These are phyloP conservation scores for Rhizopus microsporus DNA, from an alignment of 371 early-diverging fungal genomes.

Conservation along the genomic window DNA sequence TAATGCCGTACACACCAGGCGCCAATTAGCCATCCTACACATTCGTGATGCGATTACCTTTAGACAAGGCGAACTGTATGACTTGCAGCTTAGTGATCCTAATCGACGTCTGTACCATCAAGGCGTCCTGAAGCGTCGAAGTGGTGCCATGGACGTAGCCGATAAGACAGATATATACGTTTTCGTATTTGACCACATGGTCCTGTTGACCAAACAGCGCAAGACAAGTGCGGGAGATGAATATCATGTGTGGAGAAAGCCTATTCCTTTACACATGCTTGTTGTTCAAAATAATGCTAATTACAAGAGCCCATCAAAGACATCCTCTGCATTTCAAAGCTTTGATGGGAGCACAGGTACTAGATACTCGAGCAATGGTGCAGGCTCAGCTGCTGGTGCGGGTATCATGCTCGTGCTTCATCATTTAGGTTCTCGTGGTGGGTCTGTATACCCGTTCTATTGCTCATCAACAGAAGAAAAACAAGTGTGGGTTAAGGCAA, in stretches of 20 bases:
- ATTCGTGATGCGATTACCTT: conserved; percentile 48
- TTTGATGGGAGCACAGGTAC: conserved; percentile 2
- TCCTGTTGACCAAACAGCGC: conserved; percentile 78
- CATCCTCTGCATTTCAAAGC: conserved; percentile 3
- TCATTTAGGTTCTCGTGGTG: conserved; percentile 45
- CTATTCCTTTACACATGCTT: conserved; percentile 66
- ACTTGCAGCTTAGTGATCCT: conserved; percentile 71
- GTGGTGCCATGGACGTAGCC: conserved; percentile 63
- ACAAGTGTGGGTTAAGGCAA: conserved; percentile 80
- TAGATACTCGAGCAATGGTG: conserved; percentile 2
- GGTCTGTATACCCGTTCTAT: conserved; percentile 40
- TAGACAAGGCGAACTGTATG: conserved; percentile 57
- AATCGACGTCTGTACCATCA: conserved; percentile 75
- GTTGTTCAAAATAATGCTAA: conserved; percentile 34
- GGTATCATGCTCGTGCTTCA: conserved; percentile 30
- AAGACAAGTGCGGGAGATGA: conserved; percentile 54
- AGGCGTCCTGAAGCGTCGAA: conserved; percentile 75
- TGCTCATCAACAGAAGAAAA: conserved; percentile 73
- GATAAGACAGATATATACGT: conserved; percentile 73
- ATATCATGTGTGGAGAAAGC: conserved; percentile 67
- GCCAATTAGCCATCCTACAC: conserved; percentile 35
- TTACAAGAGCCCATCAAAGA: conserved; percentile 6
- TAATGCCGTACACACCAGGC: conserved; percentile 26
- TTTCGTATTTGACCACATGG: conserved; percentile 88
- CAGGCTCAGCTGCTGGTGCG: not conserved